These are phyloP conservation scores for Wickerhamiella siamensis DNA, from an alignment of 805 yeast genomes.

Conservation along the genomic window DNA sequence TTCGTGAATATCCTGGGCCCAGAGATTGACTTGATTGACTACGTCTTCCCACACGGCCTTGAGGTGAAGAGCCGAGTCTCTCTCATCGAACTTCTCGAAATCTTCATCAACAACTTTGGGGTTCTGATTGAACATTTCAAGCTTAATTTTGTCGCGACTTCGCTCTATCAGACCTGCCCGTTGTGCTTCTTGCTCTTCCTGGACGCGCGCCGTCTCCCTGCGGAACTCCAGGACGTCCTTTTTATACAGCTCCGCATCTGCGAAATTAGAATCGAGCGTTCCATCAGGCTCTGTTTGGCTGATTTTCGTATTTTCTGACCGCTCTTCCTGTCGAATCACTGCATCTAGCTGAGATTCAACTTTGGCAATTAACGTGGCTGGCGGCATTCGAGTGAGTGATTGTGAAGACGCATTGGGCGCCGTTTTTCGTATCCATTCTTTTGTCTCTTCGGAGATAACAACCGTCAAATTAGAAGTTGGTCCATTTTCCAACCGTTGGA, in stretches of 20 bases:
- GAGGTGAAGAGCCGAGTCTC: no score
- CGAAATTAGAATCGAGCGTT: neutral
- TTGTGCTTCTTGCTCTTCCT: neutral
- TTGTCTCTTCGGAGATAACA: neutral
- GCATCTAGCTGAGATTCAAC: neutral
- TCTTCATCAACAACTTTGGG: neutral
- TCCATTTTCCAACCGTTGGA: conserved; percentile 2
- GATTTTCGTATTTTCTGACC: neutral
- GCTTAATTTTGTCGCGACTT: neutral
- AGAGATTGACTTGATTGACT: no score
- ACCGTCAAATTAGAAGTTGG: neutral
- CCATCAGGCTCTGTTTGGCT: conserved; percentile 1
- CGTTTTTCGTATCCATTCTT: neutral
- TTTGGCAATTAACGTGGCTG: neutral
- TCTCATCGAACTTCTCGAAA: neutral
- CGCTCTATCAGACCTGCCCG: neutral
- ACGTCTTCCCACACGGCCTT: no score
- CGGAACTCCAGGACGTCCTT: conserved; percentile 16
- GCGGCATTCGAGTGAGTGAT: conserved; percentile 1
- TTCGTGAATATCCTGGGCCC: no score
- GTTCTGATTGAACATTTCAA: neutral
- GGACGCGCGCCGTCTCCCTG: conserved; percentile 7
- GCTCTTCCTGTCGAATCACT: neutral
- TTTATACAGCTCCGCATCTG: conserved; percentile 8
- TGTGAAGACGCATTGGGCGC: conserved; percentile 1